phyloP scores from a whole-genome alignment of 805 yeast species.

The Suhomyces sp. region DNA sequence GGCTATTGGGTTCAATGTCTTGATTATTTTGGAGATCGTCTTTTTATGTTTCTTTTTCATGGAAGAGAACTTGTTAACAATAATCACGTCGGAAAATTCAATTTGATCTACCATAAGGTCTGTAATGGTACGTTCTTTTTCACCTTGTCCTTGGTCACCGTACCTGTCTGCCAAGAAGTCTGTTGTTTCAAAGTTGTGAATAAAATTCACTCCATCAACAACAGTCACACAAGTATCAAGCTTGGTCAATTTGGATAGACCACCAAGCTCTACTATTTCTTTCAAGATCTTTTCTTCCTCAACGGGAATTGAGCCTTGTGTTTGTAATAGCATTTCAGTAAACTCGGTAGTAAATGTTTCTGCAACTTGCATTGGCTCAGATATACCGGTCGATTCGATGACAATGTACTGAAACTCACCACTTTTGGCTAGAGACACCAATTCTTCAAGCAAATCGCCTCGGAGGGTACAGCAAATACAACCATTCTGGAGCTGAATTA shows the following conservation, averaged over 20 bases:
- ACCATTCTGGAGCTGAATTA: conserved; percentile 47
- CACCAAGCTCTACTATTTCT: conserved; percentile 36
- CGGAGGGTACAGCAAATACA: conserved; percentile 49
- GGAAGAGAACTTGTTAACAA: conserved; percentile 36
- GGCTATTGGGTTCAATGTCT: conserved; percentile 43
- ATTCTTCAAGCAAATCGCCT: conserved; percentile 45
- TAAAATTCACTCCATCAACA: conserved; percentile 41
- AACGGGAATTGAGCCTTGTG: conserved; percentile 16
- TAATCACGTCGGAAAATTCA: conserved; percentile 45
- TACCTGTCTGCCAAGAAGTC: conserved; percentile 41
- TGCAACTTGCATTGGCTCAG: conserved; percentile 52
- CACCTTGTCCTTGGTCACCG: conserved; percentile 39
- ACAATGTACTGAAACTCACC: conserved; percentile 41
- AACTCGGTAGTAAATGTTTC: conserved; percentile 47
- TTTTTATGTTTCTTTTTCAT: conserved; percentile 23
- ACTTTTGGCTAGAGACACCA: conserved; percentile 31
- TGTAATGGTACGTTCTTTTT: conserved; percentile 43
- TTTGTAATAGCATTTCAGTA: conserved; percentile 29
- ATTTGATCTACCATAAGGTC: conserved; percentile 47
- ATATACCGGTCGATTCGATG: conserved; percentile 47
- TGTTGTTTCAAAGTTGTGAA: conserved; percentile 42
- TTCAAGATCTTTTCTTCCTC: conserved; percentile 18
- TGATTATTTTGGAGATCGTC: conserved; percentile 31
- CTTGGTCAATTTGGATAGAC: conserved; percentile 35
- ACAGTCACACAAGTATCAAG: conserved; percentile 49